These are phyloP conservation scores for Tanozyma kutaoensis DNA, from an alignment of 805 yeast species.

Conservation along the genomic window DNA sequence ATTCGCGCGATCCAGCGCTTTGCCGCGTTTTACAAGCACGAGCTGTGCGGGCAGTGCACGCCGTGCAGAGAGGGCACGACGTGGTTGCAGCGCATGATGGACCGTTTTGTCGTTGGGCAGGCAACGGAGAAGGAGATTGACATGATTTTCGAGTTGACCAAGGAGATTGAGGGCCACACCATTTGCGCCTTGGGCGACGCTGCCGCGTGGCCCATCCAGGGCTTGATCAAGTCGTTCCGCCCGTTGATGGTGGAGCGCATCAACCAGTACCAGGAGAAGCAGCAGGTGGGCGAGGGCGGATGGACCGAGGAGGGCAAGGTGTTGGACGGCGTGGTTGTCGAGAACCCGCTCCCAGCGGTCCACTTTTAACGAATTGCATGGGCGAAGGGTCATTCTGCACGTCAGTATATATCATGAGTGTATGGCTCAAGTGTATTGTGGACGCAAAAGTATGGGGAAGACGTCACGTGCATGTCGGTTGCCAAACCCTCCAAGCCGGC, in stretches of 20 bases:
- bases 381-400: no score
- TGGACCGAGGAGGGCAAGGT: conserved; percentile 56
- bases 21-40: conserved; percentile 77
- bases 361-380: no score
- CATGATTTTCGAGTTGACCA: conserved; percentile 70
- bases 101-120: conserved; percentile 66
- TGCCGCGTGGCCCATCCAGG: conserved; percentile 90
- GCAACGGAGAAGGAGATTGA: conserved; percentile 75
- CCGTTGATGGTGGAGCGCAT: conserved; percentile 74
- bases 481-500: no score
- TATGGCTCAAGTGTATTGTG: no score
- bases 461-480: no score
- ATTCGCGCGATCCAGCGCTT: conserved; percentile 79
- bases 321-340: conserved; percentile 49
- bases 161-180: conserved; percentile 84
- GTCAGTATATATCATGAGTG: no score
- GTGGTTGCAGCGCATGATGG: conserved; percentile 76
- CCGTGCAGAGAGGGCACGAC: conserved; percentile 93
- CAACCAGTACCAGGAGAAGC: conserved; percentile 39
- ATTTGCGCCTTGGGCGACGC: conserved; percentile 91
- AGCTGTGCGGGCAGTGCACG: conserved; percentile 90
- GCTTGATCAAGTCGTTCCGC: conserved; percentile 72
- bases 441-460: no score
- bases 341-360: no score
- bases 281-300: conserved; percentile 53